Conservation (phyloP, 495 filamentous ascomycete genomes). For the Pyronema omphalodes region DNA sequence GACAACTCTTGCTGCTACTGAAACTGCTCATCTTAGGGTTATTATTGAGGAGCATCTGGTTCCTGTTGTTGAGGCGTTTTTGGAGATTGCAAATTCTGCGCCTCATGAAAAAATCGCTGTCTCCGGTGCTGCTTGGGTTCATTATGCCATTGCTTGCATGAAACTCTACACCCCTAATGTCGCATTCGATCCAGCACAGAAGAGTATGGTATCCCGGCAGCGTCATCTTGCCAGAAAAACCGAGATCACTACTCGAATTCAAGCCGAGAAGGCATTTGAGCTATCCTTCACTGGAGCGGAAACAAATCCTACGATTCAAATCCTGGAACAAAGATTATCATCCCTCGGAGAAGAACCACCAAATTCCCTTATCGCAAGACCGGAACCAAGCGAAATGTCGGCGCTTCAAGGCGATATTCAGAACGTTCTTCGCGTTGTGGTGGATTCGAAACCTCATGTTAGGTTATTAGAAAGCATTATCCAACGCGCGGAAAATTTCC, state of each 20-base stretch:
- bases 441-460: constrained; percentile 36
- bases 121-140: constrained; percentile 37
- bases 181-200: constrained; percentile 68
- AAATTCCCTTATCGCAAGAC: constrained; percentile 44
- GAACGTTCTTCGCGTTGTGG: constrained; percentile 49
- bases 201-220: constrained; percentile 50
- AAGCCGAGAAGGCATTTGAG: constrained; percentile 47
- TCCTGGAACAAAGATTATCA: constrained; percentile 40
- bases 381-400: constrained; percentile 42
- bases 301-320: constrained; percentile 40
- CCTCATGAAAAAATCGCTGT: background rate
- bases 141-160: constrained; percentile 46
- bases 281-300: constrained; percentile 45
- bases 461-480: constrained; percentile 11
- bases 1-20: background rate
- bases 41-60: constrained; percentile 26
- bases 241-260: constrained; percentile 37
- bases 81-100: background rate
- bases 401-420: constrained; percentile 67
- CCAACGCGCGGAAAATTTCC: constrained; percentile 7
- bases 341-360: constrained; percentile 44
- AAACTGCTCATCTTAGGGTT: background rate
- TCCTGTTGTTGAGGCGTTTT: constrained; percentile 22
- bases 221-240: constrained; percentile 39
- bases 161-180: constrained; percentile 71